Conservation (phyloP, 2,329 filamentous ascomycete genomes). For the Trichophyton rubrum region DNA sequence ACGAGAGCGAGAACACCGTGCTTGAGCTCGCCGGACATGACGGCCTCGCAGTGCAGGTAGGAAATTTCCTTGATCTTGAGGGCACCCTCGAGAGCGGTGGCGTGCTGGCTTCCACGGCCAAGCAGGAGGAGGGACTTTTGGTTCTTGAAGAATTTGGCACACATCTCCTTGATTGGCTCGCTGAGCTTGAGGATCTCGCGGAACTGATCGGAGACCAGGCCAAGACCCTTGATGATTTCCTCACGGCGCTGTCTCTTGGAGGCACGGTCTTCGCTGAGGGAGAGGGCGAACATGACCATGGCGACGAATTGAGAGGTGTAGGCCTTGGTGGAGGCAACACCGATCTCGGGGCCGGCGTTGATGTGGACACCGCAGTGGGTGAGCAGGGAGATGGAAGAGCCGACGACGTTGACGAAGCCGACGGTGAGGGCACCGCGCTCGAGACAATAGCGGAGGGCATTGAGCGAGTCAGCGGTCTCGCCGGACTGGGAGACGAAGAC, state of each 20-base stretch:
- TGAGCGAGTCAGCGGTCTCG: constrained; percentile 92
- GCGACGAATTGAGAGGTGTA: constrained; percentile 99
- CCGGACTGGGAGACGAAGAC: constrained; percentile 98
- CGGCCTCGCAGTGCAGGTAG: constrained; percentile 97
- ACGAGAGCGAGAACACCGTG: constrained; percentile 95
- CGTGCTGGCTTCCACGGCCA: constrained; percentile 90
- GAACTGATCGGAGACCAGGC: constrained; percentile 81
- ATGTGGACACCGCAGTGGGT: constrained; percentile 99
- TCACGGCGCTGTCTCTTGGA: constrained; percentile 85
- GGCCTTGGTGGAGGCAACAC: constrained; percentile 97
- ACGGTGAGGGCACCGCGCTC: constrained; percentile 95
- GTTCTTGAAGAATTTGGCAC: constrained; percentile 83
- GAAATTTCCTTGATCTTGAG: constrained; percentile 99
- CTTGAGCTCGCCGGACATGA: constrained; percentile 99
- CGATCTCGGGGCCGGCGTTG: constrained; percentile 96
- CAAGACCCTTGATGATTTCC: constrained; percentile 91
- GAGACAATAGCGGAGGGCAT: constrained; percentile 95
- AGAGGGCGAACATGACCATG: constrained; percentile 99
- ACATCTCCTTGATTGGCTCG: constrained; percentile 86
- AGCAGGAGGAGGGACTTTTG: constrained; percentile 92
- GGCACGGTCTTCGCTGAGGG: constrained; percentile 87
- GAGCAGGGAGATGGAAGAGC: constrained; percentile 94
- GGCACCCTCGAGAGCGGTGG: constrained; percentile 89
- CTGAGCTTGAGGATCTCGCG: constrained; percentile 83
- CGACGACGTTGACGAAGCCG: constrained; percentile 96